phyloP scores from a whole-genome alignment of 306 rosid species.

The Cucurbita moschata region DNA sequence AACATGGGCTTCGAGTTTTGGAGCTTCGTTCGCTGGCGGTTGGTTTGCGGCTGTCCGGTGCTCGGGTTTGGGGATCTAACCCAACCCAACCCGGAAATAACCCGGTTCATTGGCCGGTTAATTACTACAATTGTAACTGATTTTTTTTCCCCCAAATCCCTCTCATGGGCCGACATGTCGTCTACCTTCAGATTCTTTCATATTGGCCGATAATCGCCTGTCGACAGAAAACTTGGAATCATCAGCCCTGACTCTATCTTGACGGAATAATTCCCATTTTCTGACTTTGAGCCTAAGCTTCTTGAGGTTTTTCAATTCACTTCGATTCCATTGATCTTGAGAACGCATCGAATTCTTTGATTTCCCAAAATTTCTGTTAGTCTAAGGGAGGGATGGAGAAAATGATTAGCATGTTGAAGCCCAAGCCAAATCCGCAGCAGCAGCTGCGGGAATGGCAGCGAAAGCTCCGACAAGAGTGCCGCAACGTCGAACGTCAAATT shows the following conservation, averaged over 20 bases:
- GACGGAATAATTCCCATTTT: not conserved
- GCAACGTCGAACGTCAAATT: constrained; percentile 83
- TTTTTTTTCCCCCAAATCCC: no score
- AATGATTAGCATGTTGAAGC: constrained; percentile 56
- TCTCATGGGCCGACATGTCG: not conserved
- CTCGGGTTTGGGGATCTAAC: no score
- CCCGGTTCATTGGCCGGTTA: no score
- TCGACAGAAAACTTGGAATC: not conserved
- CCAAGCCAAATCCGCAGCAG: constrained; percentile 61
- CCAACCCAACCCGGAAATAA: no score
- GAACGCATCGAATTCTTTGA: not conserved
- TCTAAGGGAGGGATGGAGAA: constrained; percentile 36
- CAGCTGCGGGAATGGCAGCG: constrained; percentile 79
- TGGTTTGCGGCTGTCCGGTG: no score
- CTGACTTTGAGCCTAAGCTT: not conserved
- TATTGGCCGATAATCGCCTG: not conserved
- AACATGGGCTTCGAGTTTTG: no score
- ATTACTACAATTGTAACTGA: no score
- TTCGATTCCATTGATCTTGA: not conserved
- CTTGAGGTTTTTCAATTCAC: not conserved
- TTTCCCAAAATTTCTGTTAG: not conserved
- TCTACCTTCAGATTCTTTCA: not conserved
- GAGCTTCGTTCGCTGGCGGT: no score
- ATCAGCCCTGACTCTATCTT: not conserved
- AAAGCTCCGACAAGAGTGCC: constrained; percentile 79